A percentile compares a stretch with the other conserved stretches of the same genome.
Conservation (phyloP, 805 yeast species). For the Wickerhamiella sergipiensis region DNA sequence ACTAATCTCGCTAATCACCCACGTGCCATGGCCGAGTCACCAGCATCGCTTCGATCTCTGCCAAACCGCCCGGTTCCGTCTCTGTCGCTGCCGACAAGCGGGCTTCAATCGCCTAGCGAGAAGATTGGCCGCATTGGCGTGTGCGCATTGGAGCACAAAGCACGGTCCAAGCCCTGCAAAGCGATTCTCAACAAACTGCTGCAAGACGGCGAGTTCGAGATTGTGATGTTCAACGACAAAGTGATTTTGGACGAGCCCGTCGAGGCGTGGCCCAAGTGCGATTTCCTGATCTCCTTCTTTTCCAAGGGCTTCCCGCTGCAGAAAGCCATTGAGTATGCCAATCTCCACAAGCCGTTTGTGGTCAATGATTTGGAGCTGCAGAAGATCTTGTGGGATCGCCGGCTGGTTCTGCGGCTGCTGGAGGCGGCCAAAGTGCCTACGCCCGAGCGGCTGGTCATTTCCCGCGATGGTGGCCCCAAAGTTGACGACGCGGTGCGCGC, state of each 20-base stretch:
- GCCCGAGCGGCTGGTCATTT: slow-evolving; percentile 74
- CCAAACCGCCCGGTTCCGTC: not conserved
- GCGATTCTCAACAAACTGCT: slow-evolving; percentile 77
- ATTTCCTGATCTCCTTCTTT: slow-evolving; percentile 82
- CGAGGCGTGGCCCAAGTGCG: slow-evolving; percentile 99
- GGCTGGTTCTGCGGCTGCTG: slow-evolving; percentile 67
- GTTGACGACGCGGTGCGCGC: slow-evolving; percentile 53
- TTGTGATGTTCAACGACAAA: slow-evolving; percentile 93
- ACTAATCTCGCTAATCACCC: too few species aligned
- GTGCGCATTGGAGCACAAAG: slow-evolving; percentile 98
- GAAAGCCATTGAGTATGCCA: slow-evolving; percentile 83
- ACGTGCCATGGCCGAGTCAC: not conserved
- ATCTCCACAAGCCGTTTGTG: slow-evolving; percentile 75
- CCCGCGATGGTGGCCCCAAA: slow-evolving; percentile 94
- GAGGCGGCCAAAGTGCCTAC: slow-evolving; percentile 80
- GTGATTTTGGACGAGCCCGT: slow-evolving; percentile 84
- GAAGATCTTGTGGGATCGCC: slow-evolving; percentile 93
- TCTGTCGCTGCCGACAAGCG: not conserved
- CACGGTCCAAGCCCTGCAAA: slow-evolving; percentile 87
- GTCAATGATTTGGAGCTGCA: slow-evolving; percentile 86
- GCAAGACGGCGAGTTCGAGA: slow-evolving; percentile 90
- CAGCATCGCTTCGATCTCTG: not conserved
- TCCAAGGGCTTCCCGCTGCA: slow-evolving; percentile 94
- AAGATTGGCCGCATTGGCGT: slow-evolving; percentile 84
- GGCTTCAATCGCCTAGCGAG: slow-evolving; percentile 1